phyloP scores from a whole-genome alignment of 441 rosid species.

The Raphanus hybrid region DNA sequence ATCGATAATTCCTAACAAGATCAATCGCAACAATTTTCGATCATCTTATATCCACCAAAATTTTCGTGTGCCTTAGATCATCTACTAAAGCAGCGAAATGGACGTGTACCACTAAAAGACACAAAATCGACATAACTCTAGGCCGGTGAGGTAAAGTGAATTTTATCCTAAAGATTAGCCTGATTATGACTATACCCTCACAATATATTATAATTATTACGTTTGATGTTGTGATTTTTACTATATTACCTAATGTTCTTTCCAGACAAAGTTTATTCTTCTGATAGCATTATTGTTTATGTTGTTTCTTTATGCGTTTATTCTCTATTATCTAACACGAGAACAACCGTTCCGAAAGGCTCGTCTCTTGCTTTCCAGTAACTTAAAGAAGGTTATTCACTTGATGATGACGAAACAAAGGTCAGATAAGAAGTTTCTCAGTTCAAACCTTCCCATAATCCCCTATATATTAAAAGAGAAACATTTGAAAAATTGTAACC shows the following conservation, averaged over 20 bases:
- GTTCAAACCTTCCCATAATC: not conserved
- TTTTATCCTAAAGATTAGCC: conserved; percentile 27
- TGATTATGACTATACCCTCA: conserved; percentile 13
- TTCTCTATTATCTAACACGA: conserved; percentile 16
- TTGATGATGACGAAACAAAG: not conserved
- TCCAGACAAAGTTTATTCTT: not conserved
- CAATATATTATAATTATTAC: conserved; percentile 5
- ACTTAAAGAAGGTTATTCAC: not conserved
- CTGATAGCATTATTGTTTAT: conserved; percentile 30
- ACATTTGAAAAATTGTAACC: too few relatives aligned
- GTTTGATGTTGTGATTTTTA: conserved; percentile 7
- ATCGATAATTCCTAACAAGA: too few relatives aligned
- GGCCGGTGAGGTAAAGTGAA: conserved; percentile 37
- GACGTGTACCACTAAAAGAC: not conserved
- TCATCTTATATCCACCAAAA: not conserved
- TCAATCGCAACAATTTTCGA: too few relatives aligned
- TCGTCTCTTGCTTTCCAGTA: not conserved
- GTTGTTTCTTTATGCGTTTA: conserved; percentile 20
- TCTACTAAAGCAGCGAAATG: too few relatives aligned
- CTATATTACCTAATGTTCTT: conserved; percentile 37
- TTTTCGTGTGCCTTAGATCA: too few relatives aligned
- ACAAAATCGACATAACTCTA: conserved; percentile 28
- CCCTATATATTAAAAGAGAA: too few relatives aligned
- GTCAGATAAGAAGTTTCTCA: not conserved
- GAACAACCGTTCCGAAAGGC: conserved; percentile 12